Base-by-base conservation (phyloP, 495 filamentous ascomycete species). In the Recurvomyces mirabilis region DNA sequence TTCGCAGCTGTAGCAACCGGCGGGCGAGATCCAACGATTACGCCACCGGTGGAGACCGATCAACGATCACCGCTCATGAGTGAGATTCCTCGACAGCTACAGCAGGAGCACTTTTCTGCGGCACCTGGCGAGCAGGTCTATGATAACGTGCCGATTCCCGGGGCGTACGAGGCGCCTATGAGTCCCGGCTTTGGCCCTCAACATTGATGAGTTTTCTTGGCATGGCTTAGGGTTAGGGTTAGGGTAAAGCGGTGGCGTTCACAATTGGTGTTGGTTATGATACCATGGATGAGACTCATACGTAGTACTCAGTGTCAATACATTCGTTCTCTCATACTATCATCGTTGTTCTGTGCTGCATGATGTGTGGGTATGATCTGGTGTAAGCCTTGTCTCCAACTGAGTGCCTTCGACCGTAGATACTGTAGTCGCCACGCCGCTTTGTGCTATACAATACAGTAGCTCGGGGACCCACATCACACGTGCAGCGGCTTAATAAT, bases 91-190 rank as follows among this genome's bases (percentile, higher is more conserved):
- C 34, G 42, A 4, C 59, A 62, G 36, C 48, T 41, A n/a, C 46
- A 49, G 18, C 43, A 58, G 46, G 61, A 57, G 20, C 64, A 71
- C 34, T 71, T 73, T 4, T 67, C 68, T 7, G 66, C 72, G 25
- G 76, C 70, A 22, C 71, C 71, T 1, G 76, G 77, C 35, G 79
- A 84, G 68, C 64, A 74, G 56, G 68, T 71, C 43, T 84, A 81
- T 62, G 79, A 75, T 31, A 62, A 70, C 12, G 79, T 84, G 26
- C 76, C 78, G 4, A 81, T 82, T 47, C 79, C 79, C 0, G 74
- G 77, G 15, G 73, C 79, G 0, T 83, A 82, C 35, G 46, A 49
- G 44, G 51, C 55, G 40, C 26, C 40, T n/a, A 19, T 35, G 26
- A 50, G 45, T 39, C 54, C 54, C 7, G 33, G 49, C 3, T 14